phyloP scores from a whole-genome alignment of 768 basidiomycete genomes.

The Auricularia sp. region DNA sequence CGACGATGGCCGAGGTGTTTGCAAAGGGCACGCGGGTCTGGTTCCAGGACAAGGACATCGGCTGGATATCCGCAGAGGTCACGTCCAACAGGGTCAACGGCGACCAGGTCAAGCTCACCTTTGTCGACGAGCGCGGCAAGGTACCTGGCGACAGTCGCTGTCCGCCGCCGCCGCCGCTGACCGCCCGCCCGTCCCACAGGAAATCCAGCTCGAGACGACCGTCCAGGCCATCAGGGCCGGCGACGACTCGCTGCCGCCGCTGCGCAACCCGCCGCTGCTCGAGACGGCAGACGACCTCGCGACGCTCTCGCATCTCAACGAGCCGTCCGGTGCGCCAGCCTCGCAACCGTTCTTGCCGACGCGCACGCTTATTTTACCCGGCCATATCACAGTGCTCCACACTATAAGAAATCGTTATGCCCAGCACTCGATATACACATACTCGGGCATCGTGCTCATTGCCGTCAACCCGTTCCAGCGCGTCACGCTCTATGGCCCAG shows the following conservation, averaged over 20 bases:
- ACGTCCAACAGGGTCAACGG: constrained; percentile 48
- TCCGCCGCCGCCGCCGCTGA: constrained; percentile 5
- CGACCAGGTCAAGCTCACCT: constrained; percentile 73
- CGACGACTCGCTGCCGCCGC: constrained; percentile 73
- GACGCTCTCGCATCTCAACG: constrained; percentile 94
- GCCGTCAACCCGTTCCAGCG: constrained; percentile 98
- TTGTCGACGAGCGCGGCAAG: constrained; percentile 88
- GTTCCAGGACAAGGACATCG: constrained; percentile 91
- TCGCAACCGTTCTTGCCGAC: neutral
- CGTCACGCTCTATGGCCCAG: constrained; percentile 91
- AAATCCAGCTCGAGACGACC: constrained; percentile 69
- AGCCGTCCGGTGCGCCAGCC: constrained; percentile 70
- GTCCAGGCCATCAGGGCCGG: constrained; percentile 71
- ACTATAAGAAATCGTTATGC: constrained; percentile 96
- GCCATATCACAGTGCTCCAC: constrained; percentile 60
- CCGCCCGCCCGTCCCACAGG: constrained; percentile 32
- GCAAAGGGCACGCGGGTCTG: constrained; percentile 17
- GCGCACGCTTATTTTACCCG: neutral
- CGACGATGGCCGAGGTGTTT: constrained; percentile 11
- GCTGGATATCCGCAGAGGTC: constrained; percentile 89
- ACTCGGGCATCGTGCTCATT: constrained; percentile 96
- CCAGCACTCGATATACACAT: constrained; percentile 96
- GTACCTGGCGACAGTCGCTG: constrained; percentile 30
- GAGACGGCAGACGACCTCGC: constrained; percentile 98
- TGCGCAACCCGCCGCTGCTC: constrained; percentile 91